phyloP scores from a whole-genome alignment of 148 eudicot genomes.

The Pouteria glomerata region DNA sequence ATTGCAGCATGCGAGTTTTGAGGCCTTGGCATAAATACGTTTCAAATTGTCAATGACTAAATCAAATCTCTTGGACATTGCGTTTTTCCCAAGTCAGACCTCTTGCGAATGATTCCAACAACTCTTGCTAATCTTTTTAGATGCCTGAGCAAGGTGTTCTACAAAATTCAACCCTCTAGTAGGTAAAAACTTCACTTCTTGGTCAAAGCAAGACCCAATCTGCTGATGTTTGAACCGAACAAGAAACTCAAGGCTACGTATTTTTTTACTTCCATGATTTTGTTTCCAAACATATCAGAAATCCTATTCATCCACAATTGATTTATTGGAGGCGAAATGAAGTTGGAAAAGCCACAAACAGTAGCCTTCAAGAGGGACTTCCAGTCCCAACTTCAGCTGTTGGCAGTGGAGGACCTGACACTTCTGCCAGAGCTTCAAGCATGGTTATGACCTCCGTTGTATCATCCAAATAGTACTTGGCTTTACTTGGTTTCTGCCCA shows the following conservation, averaged over 20 bases:
- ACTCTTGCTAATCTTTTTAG: background rate
- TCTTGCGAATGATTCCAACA: background rate
- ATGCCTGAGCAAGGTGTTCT: background rate
- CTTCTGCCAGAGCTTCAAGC: conserved; percentile 42
- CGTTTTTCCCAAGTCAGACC: background rate
- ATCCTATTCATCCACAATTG: background rate
- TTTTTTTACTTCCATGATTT: background rate
- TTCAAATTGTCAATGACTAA: background rate
- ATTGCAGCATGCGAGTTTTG: background rate
- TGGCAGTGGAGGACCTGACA: conserved; percentile 21
- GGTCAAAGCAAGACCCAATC: conserved; percentile 3
- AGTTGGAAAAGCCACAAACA: background rate
- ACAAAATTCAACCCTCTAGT: background rate
- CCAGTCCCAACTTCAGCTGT: conserved; percentile 12
- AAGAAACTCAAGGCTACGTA: conserved; percentile 4
- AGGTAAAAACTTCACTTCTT: background rate
- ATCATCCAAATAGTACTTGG: conserved; percentile 44
- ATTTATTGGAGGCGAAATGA: background rate
- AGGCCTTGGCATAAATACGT: background rate
- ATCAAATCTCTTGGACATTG: background rate
- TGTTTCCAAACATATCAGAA: conserved; percentile 3
- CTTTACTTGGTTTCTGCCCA: conserved; percentile 44
- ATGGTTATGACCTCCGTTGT: conserved; percentile 33
- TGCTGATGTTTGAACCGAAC: background rate
- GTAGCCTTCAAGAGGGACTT: conserved; percentile 8